Evolutionary conservation across 257 asterid genomes (phyloP).

Genomic region (Anisodus tanguticus): DNA sequence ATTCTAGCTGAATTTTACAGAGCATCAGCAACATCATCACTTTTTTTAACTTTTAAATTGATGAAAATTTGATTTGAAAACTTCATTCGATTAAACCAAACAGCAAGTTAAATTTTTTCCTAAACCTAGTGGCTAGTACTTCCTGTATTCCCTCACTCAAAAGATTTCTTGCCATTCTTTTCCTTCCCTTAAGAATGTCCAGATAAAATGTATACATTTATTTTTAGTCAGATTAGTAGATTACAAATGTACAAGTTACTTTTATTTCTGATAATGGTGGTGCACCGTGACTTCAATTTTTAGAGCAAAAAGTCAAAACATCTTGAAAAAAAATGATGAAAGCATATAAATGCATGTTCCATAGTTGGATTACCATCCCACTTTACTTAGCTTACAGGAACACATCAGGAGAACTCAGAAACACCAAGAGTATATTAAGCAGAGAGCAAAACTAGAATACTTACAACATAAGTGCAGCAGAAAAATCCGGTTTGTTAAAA

Average conservation of each 20-base stretch:
- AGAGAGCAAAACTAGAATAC: conserved; percentile 33
- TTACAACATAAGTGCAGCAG: conserved; percentile 76
- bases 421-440: background rate
- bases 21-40: background rate
- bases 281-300: background rate
- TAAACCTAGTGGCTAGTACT: background rate
- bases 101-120: background rate
- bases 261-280: background rate
- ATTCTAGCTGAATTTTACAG: background rate
- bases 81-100: background rate
- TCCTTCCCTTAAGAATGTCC: background rate
- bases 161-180: background rate
- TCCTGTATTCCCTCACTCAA: background rate
- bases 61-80: background rate
- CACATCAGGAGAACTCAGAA: background rate
- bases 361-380: background rate
- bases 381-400: background rate
- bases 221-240: background rate
- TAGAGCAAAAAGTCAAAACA: conserved; percentile 3
- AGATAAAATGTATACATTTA: background rate
- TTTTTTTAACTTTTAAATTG: background rate
- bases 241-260: background rate
- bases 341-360: too few relatives aligned
- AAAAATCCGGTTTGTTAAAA: conserved; percentile 72
- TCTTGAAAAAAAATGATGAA: background rate